These are phyloP conservation scores for Sarcomyxa edulis DNA, from an alignment of 768 basidiomycete species.

Conservation along the genomic window DNA sequence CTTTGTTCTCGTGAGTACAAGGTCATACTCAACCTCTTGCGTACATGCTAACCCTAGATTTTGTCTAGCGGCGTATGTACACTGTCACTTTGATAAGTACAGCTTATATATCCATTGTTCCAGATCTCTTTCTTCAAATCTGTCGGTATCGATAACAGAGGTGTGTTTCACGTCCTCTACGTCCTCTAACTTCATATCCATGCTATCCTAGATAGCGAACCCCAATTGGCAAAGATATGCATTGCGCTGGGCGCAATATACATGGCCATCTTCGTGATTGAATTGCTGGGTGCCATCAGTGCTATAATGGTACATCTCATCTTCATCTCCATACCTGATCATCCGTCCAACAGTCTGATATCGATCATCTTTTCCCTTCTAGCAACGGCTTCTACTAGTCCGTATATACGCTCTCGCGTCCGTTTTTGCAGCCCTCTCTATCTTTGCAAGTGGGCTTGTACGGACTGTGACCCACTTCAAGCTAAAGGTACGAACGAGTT, in stretches of 20 bases:
- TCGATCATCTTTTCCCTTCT: conserved; percentile 1
- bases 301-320: conserved; percentile 27
- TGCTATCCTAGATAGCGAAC: conserved; percentile 27
- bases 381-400: conserved; percentile 54
- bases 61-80: conserved; percentile 18
- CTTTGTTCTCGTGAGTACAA: conserved; percentile 53
- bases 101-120: neutral
- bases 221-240: conserved; percentile 46
- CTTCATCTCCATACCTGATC: neutral
- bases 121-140: conserved; percentile 64
- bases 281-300: conserved; percentile 50
- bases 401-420: conserved; percentile 54
- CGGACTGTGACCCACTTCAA: conserved; percentile 61
- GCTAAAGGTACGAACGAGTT: conserved; percentile 62
- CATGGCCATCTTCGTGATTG: conserved; percentile 42
- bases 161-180: conserved; percentile 30
- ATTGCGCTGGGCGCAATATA: conserved; percentile 60
- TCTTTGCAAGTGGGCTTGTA: conserved; percentile 47
- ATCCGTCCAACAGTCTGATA: conserved; percentile 1
- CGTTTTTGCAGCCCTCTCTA: conserved; percentile 37
- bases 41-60: conserved; percentile 11
- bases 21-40: neutral
- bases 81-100: neutral
- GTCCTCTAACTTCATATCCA: neutral
- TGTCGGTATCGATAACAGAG: conserved; percentile 36